Evolutionary conservation across 2,329 filamentous ascomycete species (phyloP), one percentile per base, ranked within the genome.

Genomic region (Fusarium sp.): DNA sequence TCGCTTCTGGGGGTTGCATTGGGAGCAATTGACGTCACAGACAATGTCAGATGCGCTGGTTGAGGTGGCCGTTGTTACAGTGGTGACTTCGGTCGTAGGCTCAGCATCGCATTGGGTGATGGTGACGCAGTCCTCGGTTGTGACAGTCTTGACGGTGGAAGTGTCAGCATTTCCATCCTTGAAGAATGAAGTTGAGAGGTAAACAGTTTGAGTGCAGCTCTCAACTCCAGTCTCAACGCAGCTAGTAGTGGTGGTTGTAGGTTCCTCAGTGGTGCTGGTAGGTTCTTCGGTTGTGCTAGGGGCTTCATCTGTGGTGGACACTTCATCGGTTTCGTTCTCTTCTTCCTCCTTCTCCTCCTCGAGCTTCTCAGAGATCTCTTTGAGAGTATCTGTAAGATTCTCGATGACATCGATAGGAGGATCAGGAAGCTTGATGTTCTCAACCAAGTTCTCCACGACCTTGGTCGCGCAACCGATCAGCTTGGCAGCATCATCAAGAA

Each of bases 381-480:
- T 68, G 5, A 71, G 68, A 15, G 65, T 68, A n/a, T 68, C 68
- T 3, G 68, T 71, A 7, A 71, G 50, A 54, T 50, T 68, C 7
- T 50, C 37, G 14, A 68, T 59, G 15, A 65, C 35, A 10, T 62
- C 40, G 4, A 71, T 63, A 15, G 61, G 65, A 15, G 65, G 65
- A 4, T 65, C 68, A n/a, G 68, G 68, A 1, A 59, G 17, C 56
- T 59, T 59, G 35, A 59, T 17, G 22, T 59, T 59, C 33, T 59
- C 56, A 27, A 40, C 56, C 22, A 59, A 14, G 15, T 59, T 59
- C 33, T 59, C 56, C 9, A 59, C 56, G 4, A 59, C 35, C 56
- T 59, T 59, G 10, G 56, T 38, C 2, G 56, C 56, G 15, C 56
- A 59, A 30, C 56, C 56, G 7, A 59, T 59, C 3, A 59, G 22